Conservation (phyloP, 345 rosid genomes). For the Salix udensis region DNA sequence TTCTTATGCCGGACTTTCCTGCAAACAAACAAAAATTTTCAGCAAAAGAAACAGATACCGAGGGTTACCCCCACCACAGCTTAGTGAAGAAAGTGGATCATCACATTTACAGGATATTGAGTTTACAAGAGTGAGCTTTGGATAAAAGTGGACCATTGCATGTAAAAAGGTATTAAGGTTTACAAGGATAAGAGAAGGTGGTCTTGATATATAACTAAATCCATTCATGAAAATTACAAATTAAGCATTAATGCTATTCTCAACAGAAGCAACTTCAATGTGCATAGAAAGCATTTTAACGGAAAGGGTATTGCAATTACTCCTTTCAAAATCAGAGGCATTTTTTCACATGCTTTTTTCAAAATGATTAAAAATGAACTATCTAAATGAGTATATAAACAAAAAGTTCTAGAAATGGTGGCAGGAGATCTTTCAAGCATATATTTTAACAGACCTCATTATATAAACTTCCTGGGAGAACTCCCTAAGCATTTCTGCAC, state of each 20-base stretch:
- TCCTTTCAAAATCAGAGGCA: neutral
- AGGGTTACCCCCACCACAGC: neutral
- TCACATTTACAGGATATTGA: neutral
- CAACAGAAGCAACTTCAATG: neutral
- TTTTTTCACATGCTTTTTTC: no score
- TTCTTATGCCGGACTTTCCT: slow-evolving; percentile 95
- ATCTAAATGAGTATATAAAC: neutral
- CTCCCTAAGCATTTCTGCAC: slow-evolving; percentile 69
- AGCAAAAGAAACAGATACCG: neutral
- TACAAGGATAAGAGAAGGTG: neutral
- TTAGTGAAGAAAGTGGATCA: neutral
- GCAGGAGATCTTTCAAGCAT: neutral
- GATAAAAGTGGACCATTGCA: neutral
- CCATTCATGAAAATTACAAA: neutral
- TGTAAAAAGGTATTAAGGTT: neutral
- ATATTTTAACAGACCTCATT: slow-evolving; percentile 63
- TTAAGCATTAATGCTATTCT: neutral
- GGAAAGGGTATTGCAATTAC: neutral
- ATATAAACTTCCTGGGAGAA: slow-evolving; percentile 95
- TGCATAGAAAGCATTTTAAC: neutral
- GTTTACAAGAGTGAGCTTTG: neutral
- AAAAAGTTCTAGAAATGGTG: neutral
- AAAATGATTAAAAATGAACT: neutral
- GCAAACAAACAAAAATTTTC: slow-evolving; percentile 9
- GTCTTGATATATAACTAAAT: neutral